These are phyloP conservation scores for Sesbania bispinosa DNA, from an alignment of 306 rosid species.

Conservation along the genomic window DNA sequence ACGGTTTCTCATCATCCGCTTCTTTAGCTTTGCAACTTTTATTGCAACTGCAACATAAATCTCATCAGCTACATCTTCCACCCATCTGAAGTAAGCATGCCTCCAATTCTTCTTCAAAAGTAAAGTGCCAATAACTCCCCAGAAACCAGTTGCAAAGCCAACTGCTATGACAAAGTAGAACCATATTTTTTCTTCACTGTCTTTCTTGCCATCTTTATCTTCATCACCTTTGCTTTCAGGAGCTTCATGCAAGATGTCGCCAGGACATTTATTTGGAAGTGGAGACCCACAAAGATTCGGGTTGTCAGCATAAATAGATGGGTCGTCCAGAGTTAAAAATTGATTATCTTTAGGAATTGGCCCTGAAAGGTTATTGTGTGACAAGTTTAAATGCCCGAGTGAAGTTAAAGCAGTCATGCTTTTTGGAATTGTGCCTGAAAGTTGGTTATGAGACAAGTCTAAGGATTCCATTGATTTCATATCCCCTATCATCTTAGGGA, in stretches of 20 bases:
- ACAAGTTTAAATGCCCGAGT: neutral
- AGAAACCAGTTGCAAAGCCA: constrained; percentile 17
- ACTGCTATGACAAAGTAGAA: constrained; percentile 11
- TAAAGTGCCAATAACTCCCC: constrained; percentile 10
- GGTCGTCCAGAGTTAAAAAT: neutral
- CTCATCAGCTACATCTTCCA: constrained; percentile 2
- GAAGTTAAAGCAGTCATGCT: constrained; percentile 7
- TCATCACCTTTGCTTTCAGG: neutral
- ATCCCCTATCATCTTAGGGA: neutral
- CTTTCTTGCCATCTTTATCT: neutral
- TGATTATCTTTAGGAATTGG: constrained; percentile 8
- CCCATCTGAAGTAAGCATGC: constrained; percentile 26
- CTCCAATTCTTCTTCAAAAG: constrained; percentile 19
- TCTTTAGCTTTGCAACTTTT: neutral
- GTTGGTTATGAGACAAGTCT: constrained; percentile 20
- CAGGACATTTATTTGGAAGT: neutral
- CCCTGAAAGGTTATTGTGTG: constrained; percentile 19
- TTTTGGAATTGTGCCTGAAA: constrained; percentile 20
- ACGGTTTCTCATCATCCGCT: neutral
- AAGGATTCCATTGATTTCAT: constrained; percentile 21
- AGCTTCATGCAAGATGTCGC: neutral
- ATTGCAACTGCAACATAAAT: constrained; percentile 5
- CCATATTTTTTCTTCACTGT: neutral
- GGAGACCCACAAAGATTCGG: too few species aligned
- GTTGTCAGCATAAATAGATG: constrained; percentile 8